phyloP scores from a whole-genome alignment of 352 stramenopile genomes.

The Phytophthora citricola region DNA sequence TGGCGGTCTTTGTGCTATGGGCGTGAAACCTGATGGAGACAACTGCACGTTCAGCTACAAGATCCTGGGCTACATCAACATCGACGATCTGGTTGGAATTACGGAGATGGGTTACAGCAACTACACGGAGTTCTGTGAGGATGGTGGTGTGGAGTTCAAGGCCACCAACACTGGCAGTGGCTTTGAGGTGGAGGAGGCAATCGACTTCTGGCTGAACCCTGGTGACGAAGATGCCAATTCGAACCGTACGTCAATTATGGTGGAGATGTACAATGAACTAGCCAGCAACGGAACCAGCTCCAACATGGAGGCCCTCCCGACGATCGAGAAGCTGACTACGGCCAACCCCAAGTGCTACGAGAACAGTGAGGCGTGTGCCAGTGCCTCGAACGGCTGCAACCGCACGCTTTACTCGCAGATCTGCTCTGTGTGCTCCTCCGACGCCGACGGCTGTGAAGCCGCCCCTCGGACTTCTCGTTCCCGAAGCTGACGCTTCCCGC shows the following conservation, averaged over 20 bases:
- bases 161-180: slow-evolving; percentile 34
- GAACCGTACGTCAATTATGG: slow-evolving; percentile 44
- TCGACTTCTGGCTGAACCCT: slow-evolving; percentile 74
- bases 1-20: slow-evolving; percentile 51
- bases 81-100: slow-evolving; percentile 75
- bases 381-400: slow-evolving; percentile 51
- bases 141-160: slow-evolving; percentile 62
- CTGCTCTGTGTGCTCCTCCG: slow-evolving; percentile 53
- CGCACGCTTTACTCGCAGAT: slow-evolving; percentile 70
- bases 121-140: slow-evolving; percentile 70
- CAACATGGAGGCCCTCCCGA: slow-evolving; percentile 61
- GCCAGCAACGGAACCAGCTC: slow-evolving; percentile 35
- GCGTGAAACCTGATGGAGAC: slow-evolving; percentile 51
- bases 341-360: slow-evolving; percentile 76
- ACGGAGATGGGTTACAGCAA: slow-evolving; percentile 63
- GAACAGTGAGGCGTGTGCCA: slow-evolving; percentile 63
- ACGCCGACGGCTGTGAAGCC: slow-evolving; percentile 9
- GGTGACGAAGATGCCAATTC: slow-evolving; percentile 48
- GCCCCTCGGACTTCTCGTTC: slow-evolving; percentile 21
- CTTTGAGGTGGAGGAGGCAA: slow-evolving; percentile 39
- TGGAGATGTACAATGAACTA: slow-evolving; percentile 60
- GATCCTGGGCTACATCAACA: slow-evolving; percentile 60
- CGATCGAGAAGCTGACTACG: slow-evolving; percentile 39
- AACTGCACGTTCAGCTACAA: slow-evolving; percentile 73
- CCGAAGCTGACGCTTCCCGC: slow-evolving; percentile 35